Conservation (phyloP, 2,329 filamentous ascomycete species). For the Colletotrichum melonis region DNA sequence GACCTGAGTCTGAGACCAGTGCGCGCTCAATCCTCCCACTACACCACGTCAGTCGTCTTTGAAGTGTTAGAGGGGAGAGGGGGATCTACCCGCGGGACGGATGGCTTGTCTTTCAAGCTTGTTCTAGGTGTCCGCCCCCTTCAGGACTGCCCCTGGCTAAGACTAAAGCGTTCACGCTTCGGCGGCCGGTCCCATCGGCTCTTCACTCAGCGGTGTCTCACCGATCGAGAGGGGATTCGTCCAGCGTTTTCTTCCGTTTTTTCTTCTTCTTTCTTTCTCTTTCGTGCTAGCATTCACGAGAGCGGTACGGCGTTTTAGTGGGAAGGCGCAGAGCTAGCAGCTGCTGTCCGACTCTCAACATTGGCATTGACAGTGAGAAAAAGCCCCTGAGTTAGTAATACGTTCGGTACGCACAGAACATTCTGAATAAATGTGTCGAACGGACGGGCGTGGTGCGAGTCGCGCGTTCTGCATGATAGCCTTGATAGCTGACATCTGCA, state of each 20-base stretch:
- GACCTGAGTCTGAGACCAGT: neutral
- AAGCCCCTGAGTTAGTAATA: neutral
- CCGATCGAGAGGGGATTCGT: slow-evolving; percentile 27
- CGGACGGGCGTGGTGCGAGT: neutral
- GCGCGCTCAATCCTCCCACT: neutral
- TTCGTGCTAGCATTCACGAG: slow-evolving; percentile 20
- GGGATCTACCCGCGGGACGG: slow-evolving; percentile 26
- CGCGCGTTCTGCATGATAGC: neutral
- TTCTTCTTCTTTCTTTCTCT: no score
- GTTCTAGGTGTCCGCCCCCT: neutral
- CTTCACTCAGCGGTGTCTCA: slow-evolving; percentile 23
- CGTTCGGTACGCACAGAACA: slow-evolving; percentile 12
- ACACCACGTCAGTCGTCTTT: slow-evolving; percentile 18
- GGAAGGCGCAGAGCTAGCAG: slow-evolving; percentile 12
- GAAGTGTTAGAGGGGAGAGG: neutral
- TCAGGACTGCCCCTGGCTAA: slow-evolving; percentile 23
- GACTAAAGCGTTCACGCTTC: slow-evolving; percentile 3
- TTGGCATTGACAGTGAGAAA: no score
- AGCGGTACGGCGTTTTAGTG: slow-evolving; percentile 11
- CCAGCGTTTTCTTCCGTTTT: neutral
- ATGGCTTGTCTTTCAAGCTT: slow-evolving; percentile 11
- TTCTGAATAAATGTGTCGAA: neutral
- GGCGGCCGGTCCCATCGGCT: neutral
- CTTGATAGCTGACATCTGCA: slow-evolving; percentile 21
- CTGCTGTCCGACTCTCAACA: slow-evolving; percentile 2